Conservation (phyloP, 495 filamentous ascomycete species). For the Cercophora newfieldiana region DNA sequence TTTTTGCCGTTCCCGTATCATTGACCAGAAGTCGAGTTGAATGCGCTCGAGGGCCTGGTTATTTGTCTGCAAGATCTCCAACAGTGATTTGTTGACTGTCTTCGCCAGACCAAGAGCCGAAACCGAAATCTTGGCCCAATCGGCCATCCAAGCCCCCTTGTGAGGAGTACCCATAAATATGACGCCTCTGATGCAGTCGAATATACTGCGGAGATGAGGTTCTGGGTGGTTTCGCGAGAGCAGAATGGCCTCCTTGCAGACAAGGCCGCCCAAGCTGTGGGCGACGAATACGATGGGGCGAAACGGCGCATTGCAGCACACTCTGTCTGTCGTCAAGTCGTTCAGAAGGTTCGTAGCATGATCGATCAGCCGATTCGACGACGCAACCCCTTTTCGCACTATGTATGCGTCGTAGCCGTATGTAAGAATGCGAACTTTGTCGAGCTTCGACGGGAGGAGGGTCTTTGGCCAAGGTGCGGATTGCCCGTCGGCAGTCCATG, state of each 20-base stretch:
- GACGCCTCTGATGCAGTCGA: constrained; percentile 34
- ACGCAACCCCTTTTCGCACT: constrained; percentile 13
- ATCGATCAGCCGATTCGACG: constrained; percentile 22
- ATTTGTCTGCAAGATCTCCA: constrained; percentile 20
- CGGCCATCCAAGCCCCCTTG: constrained; percentile 31
- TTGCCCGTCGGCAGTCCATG: constrained; percentile 27
- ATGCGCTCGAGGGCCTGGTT: constrained; percentile 27
- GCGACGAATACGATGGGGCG: constrained; percentile 35
- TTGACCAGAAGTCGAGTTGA: constrained; percentile 36
- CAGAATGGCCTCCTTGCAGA: constrained; percentile 37
- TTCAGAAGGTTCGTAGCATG: constrained; percentile 29
- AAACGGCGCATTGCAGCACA: constrained; percentile 4
- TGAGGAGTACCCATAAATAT: constrained; percentile 48
- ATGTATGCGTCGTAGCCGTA: constrained; percentile 35
- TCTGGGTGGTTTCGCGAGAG: constrained; percentile 23
- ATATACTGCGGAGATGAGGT: constrained; percentile 30
- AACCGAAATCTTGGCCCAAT: constrained; percentile 27
- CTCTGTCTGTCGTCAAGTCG: constrained; percentile 17
- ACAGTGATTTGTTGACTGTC: constrained; percentile 26
- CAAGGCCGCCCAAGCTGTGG: constrained; percentile 44
- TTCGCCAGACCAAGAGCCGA: constrained; percentile 24
- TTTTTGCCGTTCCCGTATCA: constrained; percentile 28
- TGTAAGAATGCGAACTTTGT: constrained; percentile 26
- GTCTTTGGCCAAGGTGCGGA: constrained; percentile 31
- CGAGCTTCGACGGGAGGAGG: constrained; percentile 29